These are phyloP conservation scores for Didymella sp. DNA, from an alignment of 2,329 filamentous ascomycete species.

Conservation along the genomic window DNA sequence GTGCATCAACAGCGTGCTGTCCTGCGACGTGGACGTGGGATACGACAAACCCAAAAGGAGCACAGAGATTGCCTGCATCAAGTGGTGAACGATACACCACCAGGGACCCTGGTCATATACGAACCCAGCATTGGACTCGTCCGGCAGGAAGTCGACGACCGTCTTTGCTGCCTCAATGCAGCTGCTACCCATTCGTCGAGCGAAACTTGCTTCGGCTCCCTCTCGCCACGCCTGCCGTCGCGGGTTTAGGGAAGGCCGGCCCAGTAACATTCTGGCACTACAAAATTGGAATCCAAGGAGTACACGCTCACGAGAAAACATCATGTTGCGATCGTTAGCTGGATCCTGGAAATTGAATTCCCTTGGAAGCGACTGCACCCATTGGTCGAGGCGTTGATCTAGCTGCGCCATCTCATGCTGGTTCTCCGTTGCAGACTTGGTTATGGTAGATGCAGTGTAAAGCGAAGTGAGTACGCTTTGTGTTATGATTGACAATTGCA, in stretches of 20 bases:
- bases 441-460: slow-evolving; percentile 47
- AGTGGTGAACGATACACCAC: slow-evolving; percentile 51
- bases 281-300: slow-evolving; percentile 46
- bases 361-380: slow-evolving; percentile 40
- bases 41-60: slow-evolving; percentile 50
- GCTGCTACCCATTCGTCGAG: slow-evolving; percentile 40
- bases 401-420: slow-evolving; percentile 46
- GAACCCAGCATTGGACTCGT: slow-evolving; percentile 36
- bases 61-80: slow-evolving; percentile 51
- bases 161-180: slow-evolving; percentile 50
- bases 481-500: slow-evolving; percentile 43
- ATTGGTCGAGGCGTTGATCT: slow-evolving; percentile 43
- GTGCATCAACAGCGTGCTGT: slow-evolving; percentile 28
- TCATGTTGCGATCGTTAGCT: background rate
- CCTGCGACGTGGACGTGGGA: slow-evolving; percentile 28
- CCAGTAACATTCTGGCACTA: slow-evolving; percentile 51
- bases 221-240: slow-evolving; percentile 31
- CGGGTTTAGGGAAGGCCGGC: slow-evolving; percentile 47
- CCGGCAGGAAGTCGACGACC: slow-evolving; percentile 47
- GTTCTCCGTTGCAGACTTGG: slow-evolving; percentile 42
- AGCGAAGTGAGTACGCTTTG: slow-evolving; percentile 46
- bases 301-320: slow-evolving; percentile 36
- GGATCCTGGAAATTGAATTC: slow-evolving; percentile 39
- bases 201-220: slow-evolving; percentile 33
- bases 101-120: slow-evolving; percentile 49